Base-by-base conservation (phyloP, 2,329 filamentous ascomycete species). In the Colletotrichum gigasporum region DNA sequence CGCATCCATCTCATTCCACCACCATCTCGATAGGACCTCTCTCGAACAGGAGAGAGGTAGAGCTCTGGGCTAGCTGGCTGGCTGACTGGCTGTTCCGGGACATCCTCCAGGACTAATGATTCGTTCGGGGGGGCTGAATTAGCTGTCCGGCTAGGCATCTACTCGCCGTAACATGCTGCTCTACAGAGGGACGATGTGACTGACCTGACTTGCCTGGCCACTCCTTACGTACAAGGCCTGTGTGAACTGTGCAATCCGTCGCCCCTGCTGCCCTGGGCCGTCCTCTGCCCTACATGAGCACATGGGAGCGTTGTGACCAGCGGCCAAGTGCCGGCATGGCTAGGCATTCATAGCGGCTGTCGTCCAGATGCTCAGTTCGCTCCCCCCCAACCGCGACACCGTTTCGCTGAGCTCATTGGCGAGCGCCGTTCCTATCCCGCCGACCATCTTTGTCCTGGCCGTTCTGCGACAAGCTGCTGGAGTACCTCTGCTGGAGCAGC, bases 281-380 rank as follows among this genome's bases (percentile, higher is more conserved):
- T 26, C 18, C 28, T 60, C 41, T 48, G 55, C 54, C 55, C 55
- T 53, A 61, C 41, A 54, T 16, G 20, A 54, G 26, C 56, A 50
- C 61, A 64, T 61, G 50, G 55, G 55, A 47, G 48, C 55, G 42
- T 60, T 53, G 47, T 53, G 41, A 48, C 61, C 55, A 48, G 50
- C 45, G 32, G 45, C 44, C 51, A 65, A 65, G 63, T 65, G 52
- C 63, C 63, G 63, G 58, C 63, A 63, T 65, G 42, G 47, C 48
- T 61, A 30, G 32, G 48, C 61, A 55, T 32, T 53, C 52, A 8
- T 28, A 22, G 26, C 5, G 35, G 20, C 35, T 12, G 28, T 32
- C 20, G 30, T 37, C 39, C 28, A 32, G 14, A 18, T 50, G 14
- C 30, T 34, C 7, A 34, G 30, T 22, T 50, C 28, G n/a, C 45